Conservation (phyloP, 345 rosid genomes). For the Nasturtium officinale region DNA sequence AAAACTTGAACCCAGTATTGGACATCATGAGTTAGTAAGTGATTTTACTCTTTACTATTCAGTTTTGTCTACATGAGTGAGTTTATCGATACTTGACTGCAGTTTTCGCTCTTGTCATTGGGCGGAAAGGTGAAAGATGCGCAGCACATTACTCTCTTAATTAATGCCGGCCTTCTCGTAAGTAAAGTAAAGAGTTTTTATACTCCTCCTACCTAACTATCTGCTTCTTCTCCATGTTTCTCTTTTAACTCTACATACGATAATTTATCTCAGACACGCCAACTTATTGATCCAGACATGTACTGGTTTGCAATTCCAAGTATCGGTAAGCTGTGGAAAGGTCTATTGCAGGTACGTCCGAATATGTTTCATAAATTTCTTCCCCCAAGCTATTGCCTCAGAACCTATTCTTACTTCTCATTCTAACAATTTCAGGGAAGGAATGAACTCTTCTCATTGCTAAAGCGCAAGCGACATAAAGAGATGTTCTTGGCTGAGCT, state of each 20-base stretch:
- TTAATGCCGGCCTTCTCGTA: conserved; percentile 88
- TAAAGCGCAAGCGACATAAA: conserved; percentile 76
- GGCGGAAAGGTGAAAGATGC: conserved; percentile 79
- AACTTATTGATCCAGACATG: conserved; percentile 77
- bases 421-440: conserved; percentile 65
- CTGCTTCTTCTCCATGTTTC: neutral
- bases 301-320: conserved; percentile 95
- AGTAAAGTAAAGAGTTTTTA: conserved; percentile 49
- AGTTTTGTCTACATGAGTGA: conserved; percentile 10
- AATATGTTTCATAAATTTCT: neutral
- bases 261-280: conserved; percentile 61
- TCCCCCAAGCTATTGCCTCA: neutral
- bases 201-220: neutral
- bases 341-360: conserved; percentile 69
- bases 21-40: conserved; percentile 81
- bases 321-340: conserved; percentile 81
- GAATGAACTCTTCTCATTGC: conserved; percentile 81
- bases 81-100: conserved; percentile 28
- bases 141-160: conserved; percentile 71
- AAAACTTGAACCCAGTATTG: conserved; percentile 76
- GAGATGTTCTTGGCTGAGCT: conserved; percentile 87
- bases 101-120: conserved; percentile 70
- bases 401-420: conserved; percentile 18
- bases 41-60: neutral
- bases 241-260: neutral